Evolutionary conservation across 2,329 filamentous ascomycete species (phyloP), one percentile per base, ranked within the genome.

Genomic region (Dothistroma septosporum): DNA sequence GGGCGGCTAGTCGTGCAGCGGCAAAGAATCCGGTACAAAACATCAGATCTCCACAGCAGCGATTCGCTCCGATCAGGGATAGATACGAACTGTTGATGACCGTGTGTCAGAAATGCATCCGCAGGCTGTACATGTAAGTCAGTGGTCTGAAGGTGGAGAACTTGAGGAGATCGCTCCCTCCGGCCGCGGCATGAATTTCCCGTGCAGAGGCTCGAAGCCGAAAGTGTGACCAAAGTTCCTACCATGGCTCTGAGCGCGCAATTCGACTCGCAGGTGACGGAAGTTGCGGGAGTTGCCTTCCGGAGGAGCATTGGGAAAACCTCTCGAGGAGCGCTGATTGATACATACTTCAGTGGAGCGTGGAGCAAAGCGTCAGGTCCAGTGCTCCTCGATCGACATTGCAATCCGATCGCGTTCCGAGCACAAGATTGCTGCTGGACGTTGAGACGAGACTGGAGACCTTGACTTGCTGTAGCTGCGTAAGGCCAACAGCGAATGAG

Each of bases 1-100:
- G 52, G 57, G 57, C 57, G 57, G 57, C 57, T 59, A 55, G 44
- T 41, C 52, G 37, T 24, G 52, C 32, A 54, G 32, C 52, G 32
- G 19, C 19, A 54, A 5, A 41, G 21, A 19, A 33, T 53, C 52
- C 41, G 52, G 32, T 33, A 41, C 52, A 54, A 32, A 37, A 37
- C 52, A 54, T 41, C 52, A 55, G 53, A 28, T 55, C 53, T 57
- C 59, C 59, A 52, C 59, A 21, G 24, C 37, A 54, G 59, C 59
- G 59, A 53, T 55, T 61, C 59, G 59, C 54, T 47, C 54, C 22
- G 59, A 52, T 54, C 59, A 50, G 16, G 19, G 41, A 44, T 44
- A n/a, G 41, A 19, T 1, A 44, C 14, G n/a, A 16, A 44, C 4
- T n/a, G 1, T 14, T 44, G 41, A 6, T 44, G 41, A 44, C 41